Evolutionary conservation across 2,329 filamentous ascomycete genomes (phyloP), one percentile per base, ranked within the genome.

Genomic region (Amesomyces nigricolor): DNA sequence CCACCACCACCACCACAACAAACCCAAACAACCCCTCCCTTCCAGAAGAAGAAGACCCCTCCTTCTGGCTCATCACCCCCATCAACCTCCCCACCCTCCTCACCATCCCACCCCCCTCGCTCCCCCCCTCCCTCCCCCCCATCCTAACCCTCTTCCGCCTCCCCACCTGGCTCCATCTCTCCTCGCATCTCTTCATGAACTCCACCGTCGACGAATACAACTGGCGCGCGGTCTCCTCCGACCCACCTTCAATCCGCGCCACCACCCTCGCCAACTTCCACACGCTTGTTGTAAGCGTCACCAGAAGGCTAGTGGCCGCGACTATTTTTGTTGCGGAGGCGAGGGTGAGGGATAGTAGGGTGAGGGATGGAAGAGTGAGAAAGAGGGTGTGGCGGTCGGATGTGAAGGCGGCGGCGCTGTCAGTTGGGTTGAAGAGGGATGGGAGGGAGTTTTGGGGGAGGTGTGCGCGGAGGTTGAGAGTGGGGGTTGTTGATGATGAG

Each of bases 261-360:
- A 91, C 88, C 1, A 84, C 88, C 0, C 78, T 95, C n/a, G 78
- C 81, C 5, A 89, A 94, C 62, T 86, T 96, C 44, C 78, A 91
- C 64, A 80, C 80, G 8, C 70, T 96, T 2, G 75, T 80, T 0
- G 68, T 87, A 1, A 87, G 80, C 51, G 62, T 94, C 13, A 91
- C 88, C 0, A 82, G 81, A 56, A 79, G 88, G 11, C 71, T 96
- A 1, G 75, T 94, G 2, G 81, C 88, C 46, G 81, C 87, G 0
- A 75, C 82, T 0, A 72, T 94, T 0, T 87, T 86, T 63, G 80
- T 89, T 56, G 81, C 86, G n/a, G 79, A 81, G 67, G 86, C 87
- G 2, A 78, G 89, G 42, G 71, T 90, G 22, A 78, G 83, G 51
- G 75, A 83, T 4, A 76, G 74, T 61, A 69, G 61, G 8, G 56